Conservation (phyloP, 352 stramenopile genomes). For the Blastocystis sp. region DNA sequence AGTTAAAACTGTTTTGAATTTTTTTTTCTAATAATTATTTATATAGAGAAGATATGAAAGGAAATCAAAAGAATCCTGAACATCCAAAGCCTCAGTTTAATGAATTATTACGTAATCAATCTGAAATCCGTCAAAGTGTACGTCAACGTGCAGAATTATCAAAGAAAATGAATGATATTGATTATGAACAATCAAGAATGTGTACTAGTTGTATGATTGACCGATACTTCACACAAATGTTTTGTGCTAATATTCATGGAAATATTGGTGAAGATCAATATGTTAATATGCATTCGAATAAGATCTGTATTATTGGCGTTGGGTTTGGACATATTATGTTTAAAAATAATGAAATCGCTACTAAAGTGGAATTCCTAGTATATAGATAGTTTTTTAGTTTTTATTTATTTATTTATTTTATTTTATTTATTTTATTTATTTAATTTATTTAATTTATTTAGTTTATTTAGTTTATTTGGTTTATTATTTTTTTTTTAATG, state of each 20-base stretch:
- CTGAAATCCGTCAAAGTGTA: constrained; percentile 23
- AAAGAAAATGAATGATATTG: constrained; percentile 17
- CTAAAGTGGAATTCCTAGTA: constrained; percentile 24
- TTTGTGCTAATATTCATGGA: constrained; percentile 5
- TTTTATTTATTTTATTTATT: too few species aligned
- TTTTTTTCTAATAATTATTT: too few species aligned
- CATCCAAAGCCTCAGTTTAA: too few species aligned
- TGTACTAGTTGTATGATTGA: constrained; percentile 37
- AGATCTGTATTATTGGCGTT: constrained; percentile 28
- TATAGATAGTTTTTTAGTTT: too few species aligned
- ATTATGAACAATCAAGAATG: constrained; percentile 25
- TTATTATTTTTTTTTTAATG: too few species aligned
- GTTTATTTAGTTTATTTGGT: too few species aligned
- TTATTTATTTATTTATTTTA: too few species aligned
- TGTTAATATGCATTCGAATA: constrained; percentile 33
- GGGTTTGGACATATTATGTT: constrained; percentile 30
- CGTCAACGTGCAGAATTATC: constrained; percentile 18
- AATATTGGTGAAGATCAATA: constrained; percentile 22
- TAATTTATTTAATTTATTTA: too few species aligned
- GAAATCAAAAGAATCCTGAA: constrained; percentile 30
- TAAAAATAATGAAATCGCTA: constrained; percentile 10
- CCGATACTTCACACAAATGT: constrained; percentile 36
- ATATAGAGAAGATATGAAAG: not conserved
- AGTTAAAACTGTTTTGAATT: constrained; percentile 14
- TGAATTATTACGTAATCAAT: constrained; percentile 20